Base-by-base conservation (phyloP, 2,329 filamentous ascomycete species). In the Trichoderma guizhouense region DNA sequence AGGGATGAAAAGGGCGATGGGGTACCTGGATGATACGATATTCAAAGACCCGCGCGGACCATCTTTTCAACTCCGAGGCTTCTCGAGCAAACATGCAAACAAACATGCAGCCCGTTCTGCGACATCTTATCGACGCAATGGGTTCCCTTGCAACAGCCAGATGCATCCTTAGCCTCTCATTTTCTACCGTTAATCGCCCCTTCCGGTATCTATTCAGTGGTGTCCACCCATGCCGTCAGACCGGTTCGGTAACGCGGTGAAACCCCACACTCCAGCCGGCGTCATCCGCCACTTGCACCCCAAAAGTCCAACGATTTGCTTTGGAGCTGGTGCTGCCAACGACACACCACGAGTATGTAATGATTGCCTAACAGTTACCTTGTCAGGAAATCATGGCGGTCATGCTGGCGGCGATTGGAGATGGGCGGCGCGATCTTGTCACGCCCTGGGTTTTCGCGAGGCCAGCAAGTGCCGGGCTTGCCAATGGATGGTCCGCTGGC, bases 331-430 rank as follows among this genome's bases (percentile, higher is more conserved):
- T 62, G 39, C 21, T 28, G 30, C 34, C 26, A 69, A 43, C 57
- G 36, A 26, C 55, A 61, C 57, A 66, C 70, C 55, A 32, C 28
- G 18, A 30, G 28, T 72, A 72, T 55, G 71, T 72, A 72, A 72
- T 72, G 60, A 72, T 72, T 72, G 71, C 71, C 71, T 70, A 72
- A 72, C 26, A 70, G 47, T 53, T 43, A 39, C 70, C 63, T 65
- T 58, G 24, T 24, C 18, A 32, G 34, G 69, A 47, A 63, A 32
- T 18, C 18, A 39, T 26, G 65, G 65, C 24, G 53, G 64, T 43
- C 63, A 66, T 67, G 64, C 51, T 67, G n/a, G 18, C 7, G 21
- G 62, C 43, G 21, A n/a, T 28, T 58, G 14, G 39, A 69, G 57
- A 61, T 60, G 12, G 36, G 36, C 36, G 36, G 36, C 66, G 30